A percentile compares a stretch with the other conserved stretches of the same genome.
phyloP scores from a whole-genome alignment of 2,329 filamentous ascomycete species.

The Pyrenochaeta sp. region DNA sequence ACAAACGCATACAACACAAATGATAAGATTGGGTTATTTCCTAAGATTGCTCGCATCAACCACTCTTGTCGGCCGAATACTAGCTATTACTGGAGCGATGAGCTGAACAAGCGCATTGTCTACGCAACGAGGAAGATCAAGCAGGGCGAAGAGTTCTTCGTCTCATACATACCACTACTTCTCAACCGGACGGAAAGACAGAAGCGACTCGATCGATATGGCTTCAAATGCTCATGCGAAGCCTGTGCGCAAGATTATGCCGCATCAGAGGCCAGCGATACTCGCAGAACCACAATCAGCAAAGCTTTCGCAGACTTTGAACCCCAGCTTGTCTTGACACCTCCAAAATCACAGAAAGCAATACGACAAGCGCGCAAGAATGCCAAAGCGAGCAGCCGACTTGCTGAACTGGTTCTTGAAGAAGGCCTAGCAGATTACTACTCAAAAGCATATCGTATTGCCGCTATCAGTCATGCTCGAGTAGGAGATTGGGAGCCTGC shows the following conservation, averaged over 20 bases:
- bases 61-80: constrained; percentile 48
- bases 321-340: constrained; percentile 28
- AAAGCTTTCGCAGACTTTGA: constrained; percentile 37
- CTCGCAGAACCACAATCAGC: constrained; percentile 34
- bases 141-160: constrained; percentile 50
- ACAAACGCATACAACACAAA: constrained; percentile 47
- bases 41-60: constrained; percentile 47
- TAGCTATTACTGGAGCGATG: constrained; percentile 47
- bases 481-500: constrained; percentile 40
- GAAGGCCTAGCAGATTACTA: constrained; percentile 47
- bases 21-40: constrained; percentile 39
- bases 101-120: constrained; percentile 38
- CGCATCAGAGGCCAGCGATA: constrained; percentile 31
- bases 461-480: constrained; percentile 39
- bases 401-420: constrained; percentile 40
- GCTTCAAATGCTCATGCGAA: constrained; percentile 47
- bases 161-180: constrained; percentile 49
- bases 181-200: constrained; percentile 36
- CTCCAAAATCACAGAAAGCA: constrained; percentile 27
- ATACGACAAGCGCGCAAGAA: constrained; percentile 32
- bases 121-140: constrained; percentile 47
- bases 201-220: constrained; percentile 43
- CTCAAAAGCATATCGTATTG: constrained; percentile 41
- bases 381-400: constrained; percentile 35
- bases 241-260: constrained; percentile 42